These are phyloP conservation scores for Apiotrichum gracile DNA, from an alignment of 1,284 basidiomycete genomes.

Conservation along the genomic window DNA sequence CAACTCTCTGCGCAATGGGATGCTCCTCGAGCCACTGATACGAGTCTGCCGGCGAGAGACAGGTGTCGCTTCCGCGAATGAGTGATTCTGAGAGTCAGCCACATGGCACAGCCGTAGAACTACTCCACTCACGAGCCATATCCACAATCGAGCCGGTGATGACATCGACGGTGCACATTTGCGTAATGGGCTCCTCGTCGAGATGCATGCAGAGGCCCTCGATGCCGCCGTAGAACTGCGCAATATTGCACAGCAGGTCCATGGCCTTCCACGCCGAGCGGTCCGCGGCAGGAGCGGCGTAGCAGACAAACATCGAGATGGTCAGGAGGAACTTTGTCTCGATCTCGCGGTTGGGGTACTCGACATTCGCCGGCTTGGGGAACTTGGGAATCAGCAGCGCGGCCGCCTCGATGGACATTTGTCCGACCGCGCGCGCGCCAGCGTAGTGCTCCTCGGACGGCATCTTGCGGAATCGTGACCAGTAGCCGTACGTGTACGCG, in stretches of 20 bases:
- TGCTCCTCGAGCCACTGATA: constrained; percentile 4
- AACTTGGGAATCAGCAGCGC: neutral
- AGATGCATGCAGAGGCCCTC: neutral
- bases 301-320: constrained; percentile 1
- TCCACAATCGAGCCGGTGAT: neutral
- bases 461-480: constrained; percentile 3
- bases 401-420: neutral
- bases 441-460: constrained; percentile 3
- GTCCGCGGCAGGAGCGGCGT: neutral
- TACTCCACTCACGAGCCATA: neutral
- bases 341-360: neutral
- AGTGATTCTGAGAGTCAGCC: neutral
- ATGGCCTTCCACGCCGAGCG: neutral
- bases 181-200: neutral
- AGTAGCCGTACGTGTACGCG: constrained; percentile 9
- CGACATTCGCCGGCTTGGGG: neutral
- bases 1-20: neutral
- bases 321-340: constrained; percentile 1
- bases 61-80: neutral
- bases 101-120: neutral
- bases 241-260: neutral
- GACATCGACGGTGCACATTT: neutral
- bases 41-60: neutral
- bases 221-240: neutral
- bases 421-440: neutral